Evolutionary conservation across 179 eudicot genomes (phyloP), one percentile per base, ranked within the genome.

Genomic region (Drosera spatulata): DNA sequence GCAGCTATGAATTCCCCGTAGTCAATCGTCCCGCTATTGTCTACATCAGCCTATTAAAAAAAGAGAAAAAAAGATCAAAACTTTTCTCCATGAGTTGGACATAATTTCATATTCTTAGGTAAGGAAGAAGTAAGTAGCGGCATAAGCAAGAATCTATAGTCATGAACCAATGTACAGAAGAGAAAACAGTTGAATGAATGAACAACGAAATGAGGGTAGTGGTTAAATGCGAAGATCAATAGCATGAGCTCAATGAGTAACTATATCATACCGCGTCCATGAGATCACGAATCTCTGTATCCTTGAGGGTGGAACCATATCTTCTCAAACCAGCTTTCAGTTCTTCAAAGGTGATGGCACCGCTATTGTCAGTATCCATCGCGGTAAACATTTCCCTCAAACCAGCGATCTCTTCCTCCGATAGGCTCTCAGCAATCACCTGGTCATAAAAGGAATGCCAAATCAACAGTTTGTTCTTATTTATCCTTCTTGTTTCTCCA

Each of bases 351-450:
- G 86, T 82, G 67, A 82, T 82, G 60, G 86, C 77, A 53, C 86
- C 86, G 55, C 86, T 82, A 59, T 79, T 81, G 59, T 81, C 86
- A 50, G 86, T 78, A 52, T 81, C 86, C 86, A 81, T 81, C 62
- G 83, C 71, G 61, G 53, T 60, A 58, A 82, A 82, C 86, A 82
- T 82, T 72, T 82, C 86, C 61, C 50, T 79, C 67, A 82, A 69
- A 59, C 86, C 86, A 53, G 83, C 86, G 71, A 82, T 82, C 73
- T 82, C 86, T 59, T 82, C 86, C 65, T 82, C 86, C 53, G 86
- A 82, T 65, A 82, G 73, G 68, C 83, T 79, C 65, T 82, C 86
- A 66, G 86, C 86, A 68, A 82, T 82, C 13, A 82, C 83, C 86
- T 82, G 70, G 58, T 50, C 40, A 41, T 38, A 59, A 10, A 59